A percentile compares a stretch with the other conserved stretches of the same genome.
Conservation (phyloP, 1,139 yeast species). For the Ashbya aceris region DNA sequence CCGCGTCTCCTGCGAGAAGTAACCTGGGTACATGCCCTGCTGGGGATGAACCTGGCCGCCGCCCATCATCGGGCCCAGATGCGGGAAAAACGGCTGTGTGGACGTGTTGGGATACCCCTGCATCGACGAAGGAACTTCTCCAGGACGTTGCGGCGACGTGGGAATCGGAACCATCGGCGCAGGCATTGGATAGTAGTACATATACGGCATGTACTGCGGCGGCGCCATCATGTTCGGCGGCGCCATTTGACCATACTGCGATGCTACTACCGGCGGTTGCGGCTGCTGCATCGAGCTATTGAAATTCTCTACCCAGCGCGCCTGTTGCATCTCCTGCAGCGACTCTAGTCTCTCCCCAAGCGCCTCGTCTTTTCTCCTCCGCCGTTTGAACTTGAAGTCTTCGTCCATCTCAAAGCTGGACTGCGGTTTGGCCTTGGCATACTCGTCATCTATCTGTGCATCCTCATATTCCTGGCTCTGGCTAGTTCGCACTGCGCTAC, state of each 20-base stretch:
- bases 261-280: slow-evolving; percentile 5
- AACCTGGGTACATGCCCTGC: slow-evolving; percentile 14
- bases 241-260: slow-evolving; percentile 3
- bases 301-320: slow-evolving; percentile 28
- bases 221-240: slow-evolving; percentile 5
- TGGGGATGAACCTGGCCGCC: slow-evolving; percentile 18
- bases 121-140: slow-evolving; percentile 11
- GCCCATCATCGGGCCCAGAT: background rate
- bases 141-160: slow-evolving; percentile 17
- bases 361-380: slow-evolving; percentile 20
- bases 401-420: slow-evolving; percentile 21
- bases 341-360: slow-evolving; percentile 26
- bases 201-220: slow-evolving; percentile 16
- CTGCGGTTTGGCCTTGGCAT: slow-evolving; percentile 4
- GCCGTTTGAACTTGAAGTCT: slow-evolving; percentile 27
- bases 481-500: slow-evolving; percentile 1
- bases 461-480: slow-evolving; percentile 3
- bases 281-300: slow-evolving; percentile 20
- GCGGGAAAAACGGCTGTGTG: slow-evolving; percentile 22
- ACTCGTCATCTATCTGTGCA: slow-evolving; percentile 5
- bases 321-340: slow-evolving; percentile 21
- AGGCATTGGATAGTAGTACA: slow-evolving; percentile 20
- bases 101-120: slow-evolving; percentile 19
- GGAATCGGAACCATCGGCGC: slow-evolving; percentile 19
- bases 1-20: slow-evolving; percentile 3